Base-by-base conservation (phyloP, 139 green algal genomes). In the Nannochloris sp. region DNA sequence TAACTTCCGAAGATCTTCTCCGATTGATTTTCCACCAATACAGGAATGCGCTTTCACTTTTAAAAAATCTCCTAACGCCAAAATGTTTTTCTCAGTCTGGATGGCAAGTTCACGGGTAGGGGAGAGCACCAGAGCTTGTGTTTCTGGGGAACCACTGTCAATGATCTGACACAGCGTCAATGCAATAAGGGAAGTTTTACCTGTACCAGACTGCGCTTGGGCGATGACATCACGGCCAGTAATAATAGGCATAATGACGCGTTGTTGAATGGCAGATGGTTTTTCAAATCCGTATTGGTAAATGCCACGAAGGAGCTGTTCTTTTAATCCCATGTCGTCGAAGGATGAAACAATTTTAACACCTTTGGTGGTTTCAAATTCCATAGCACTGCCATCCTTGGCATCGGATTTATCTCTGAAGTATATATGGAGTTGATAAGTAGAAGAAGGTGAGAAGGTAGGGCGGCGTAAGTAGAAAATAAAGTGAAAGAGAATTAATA, bases 271-370 rank as follows among this genome's bases (percentile, higher is more conserved):
- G 34, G 95, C 94, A 4, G 91, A 97, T 0, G 94, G 95, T 77
- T 93, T 96, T 67, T 97, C 91, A 72, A 97, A 99, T 37, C 95
- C 95, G 56, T 95, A 98, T 19, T 75, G 70, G 64, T 97, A 99
- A 6, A 98, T 73, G 10, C 95, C 93, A 13, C 93, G 81, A 25
- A 99, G 72, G 29, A 99, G 77, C 42, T 96, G 89, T 33, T 98
- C 89, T 57, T 87, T 70, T 23, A 99, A 76, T 2, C 79, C 80
- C 93, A 99, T 97, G 5, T 74, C 58, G 19, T 99, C 93, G 64
- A 99, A 98, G 34, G 69, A 88, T 32, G 70, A 82, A 31, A 92
- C 67, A 3, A 89, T 79, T 62, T 87, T 82, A 1, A 97, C 86
- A 14, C 80, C 86, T 71, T 85, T 82, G 54, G 70, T 87, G 23